phyloP scores from a whole-genome alignment of 2,329 filamentous ascomycete genomes.

The Exophiala calicioides region DNA sequence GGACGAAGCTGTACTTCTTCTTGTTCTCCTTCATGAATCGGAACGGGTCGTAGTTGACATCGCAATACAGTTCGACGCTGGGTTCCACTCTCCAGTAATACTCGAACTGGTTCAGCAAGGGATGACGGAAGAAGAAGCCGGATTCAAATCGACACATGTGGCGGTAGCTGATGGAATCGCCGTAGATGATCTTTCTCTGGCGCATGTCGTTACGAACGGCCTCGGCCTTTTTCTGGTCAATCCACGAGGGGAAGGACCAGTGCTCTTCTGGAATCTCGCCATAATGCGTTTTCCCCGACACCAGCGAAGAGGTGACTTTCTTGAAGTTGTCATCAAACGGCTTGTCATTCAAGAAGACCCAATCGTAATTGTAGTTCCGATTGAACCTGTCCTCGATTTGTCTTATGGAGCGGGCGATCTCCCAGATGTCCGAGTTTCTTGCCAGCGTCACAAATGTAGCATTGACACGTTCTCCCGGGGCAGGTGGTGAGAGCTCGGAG shows the following conservation, averaged over 20 bases:
- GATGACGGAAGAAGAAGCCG: constrained; percentile 97
- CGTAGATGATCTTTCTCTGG: constrained; percentile 94
- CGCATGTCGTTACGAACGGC: constrained; percentile 94
- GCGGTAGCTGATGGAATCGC: constrained; percentile 92
- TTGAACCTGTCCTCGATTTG: constrained; percentile 99
- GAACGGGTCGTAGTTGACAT: constrained; percentile 94
- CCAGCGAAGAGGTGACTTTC: constrained; percentile 80
- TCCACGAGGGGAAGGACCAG: constrained; percentile 96
- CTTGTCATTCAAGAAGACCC: constrained; percentile 98
- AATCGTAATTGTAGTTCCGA: constrained; percentile 93
- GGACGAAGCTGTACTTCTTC: constrained; percentile 97
- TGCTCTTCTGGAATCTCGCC: constrained; percentile 87
- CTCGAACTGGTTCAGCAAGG: constrained; percentile 91
- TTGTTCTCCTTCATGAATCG: constrained; percentile 92
- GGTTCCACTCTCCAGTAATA: constrained; percentile 99
- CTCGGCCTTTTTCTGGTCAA: constrained; percentile 89
- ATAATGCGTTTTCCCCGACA: constrained; percentile 91
- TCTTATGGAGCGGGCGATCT: constrained; percentile 92
- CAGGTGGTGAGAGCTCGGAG: constrained; percentile 42
- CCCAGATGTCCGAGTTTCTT: constrained; percentile 91
- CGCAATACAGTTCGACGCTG: constrained; percentile 93
- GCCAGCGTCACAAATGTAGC: constrained; percentile 96
- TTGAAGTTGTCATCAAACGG: constrained; percentile 93
- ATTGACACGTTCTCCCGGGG: constrained; percentile 78
- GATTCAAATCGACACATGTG: constrained; percentile 99